Evolutionary conservation across 169 alveolate genomes (phyloP), one percentile per base, ranked within the genome.

Genomic region (Fabrea salina): DNA sequence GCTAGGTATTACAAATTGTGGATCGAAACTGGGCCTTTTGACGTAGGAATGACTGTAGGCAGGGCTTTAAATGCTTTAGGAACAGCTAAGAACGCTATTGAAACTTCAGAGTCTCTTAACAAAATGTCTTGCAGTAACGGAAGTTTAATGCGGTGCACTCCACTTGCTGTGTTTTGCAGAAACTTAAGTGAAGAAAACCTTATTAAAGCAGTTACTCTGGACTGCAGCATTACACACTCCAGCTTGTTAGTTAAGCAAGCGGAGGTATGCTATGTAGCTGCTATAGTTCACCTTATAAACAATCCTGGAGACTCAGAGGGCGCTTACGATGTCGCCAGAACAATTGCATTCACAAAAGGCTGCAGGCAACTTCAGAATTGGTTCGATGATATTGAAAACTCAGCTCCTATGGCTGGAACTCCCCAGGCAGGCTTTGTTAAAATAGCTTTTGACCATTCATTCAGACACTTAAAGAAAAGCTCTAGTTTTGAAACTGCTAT

Each of bases 401-500:
- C 7, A 1, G 19, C 11, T 0, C 53, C 70, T 1, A 47, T 51
- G 71, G 56, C 67, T 50, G 67, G 71, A 27, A 5, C 2, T 51
- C 80, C 47, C 11, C 1, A 2, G 8, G 51, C 51, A 3, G 80
- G 71, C 19, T 72, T 8, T 2, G 70, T n/a, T n/a, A 72, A 72
- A 47, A 72, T 72, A 22, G 80, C 71, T 2, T 72, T 72, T 72
- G 54, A 25, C 16, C 47, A 72, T 51, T 8, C 71, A 6, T 51
- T 72, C 35, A 50, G 70, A 47, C 35, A n/a, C 25, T 54, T 54
- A 54, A 54, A 19, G 25, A 33, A 54, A 8, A 54, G 30, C 7
- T 13, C n/a, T 43, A 37, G 44, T 43, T 67, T n/a, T 67, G 22
- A 39, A 2, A 19, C 57, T 8, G 66, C 82, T 3, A 84, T 90